These are phyloP conservation scores for Pelargonium fulgidum DNA, from an alignment of 441 rosid genomes.

Conservation along the genomic window DNA sequence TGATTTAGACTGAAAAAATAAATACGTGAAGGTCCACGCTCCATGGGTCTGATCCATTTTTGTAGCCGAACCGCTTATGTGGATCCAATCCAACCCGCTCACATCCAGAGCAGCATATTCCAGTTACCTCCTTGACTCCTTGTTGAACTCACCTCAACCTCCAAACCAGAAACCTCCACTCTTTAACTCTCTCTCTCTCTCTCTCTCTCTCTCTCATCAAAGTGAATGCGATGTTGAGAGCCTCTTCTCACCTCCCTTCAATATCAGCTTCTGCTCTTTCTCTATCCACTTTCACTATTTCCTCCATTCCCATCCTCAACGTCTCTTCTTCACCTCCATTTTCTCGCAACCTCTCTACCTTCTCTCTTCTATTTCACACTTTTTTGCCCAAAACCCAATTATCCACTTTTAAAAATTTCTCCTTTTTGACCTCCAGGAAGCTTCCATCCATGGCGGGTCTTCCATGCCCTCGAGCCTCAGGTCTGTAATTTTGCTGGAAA, in stretches of 20 bases:
- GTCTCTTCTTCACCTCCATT: constrained; percentile 23
- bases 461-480: constrained; percentile 24
- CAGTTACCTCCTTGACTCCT: no score
- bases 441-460: constrained; percentile 28
- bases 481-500: constrained; percentile 15
- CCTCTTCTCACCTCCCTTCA: constrained; percentile 31
- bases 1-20: no score
- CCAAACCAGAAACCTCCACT: background rate
- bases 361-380: constrained; percentile 26
- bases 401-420: constrained; percentile 18
- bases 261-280: constrained; percentile 29
- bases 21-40: no score
- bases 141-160: no score
- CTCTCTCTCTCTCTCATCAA: background rate
- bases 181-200: background rate
- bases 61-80: no score
- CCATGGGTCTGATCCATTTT: no score
- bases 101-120: no score
- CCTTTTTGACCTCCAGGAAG: constrained; percentile 16
- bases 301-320: constrained; percentile 30
- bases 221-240: constrained; percentile 38
- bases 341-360: constrained; percentile 24
- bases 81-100: no score
- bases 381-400: constrained; percentile 23
- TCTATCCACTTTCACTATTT: constrained; percentile 32